Evolutionary conservation across 805 yeast genomes (phyloP), one percentile per base, ranked within the genome.

Genomic region (Sugiyamaella lignohabitans): DNA sequence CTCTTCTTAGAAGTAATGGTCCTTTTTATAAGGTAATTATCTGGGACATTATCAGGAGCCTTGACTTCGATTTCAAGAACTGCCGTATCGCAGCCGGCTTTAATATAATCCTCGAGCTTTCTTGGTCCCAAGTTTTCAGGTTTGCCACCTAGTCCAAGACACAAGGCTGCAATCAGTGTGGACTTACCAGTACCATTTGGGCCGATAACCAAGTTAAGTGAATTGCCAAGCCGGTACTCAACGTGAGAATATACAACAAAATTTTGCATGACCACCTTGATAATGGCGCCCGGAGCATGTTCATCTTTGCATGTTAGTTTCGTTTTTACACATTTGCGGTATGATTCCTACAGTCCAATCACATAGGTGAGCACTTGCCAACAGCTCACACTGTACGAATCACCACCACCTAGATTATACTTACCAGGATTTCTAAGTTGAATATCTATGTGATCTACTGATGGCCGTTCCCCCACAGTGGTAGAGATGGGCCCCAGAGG

Each of bases 121-220:
- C 59, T 77, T 61, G 70, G 83, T 3, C 93, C 94, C 49, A 89
- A 75, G 38, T 79, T 41, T 42, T 56, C 54, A 3, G 54, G 54
- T 20, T 76, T 79, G 1, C 97, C 98, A 1, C 83, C 91, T 16
- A 93, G 67, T 0, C 96, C 95, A 29, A 93, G 70, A 60, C 95
- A 91, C 1, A 91, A 78, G 0, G 96, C 98, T 50, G 96, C 86
- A 3, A 93, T 89, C 57, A 93, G 78, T 0, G 98, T 87, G 34
- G 93, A 82, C 59, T 93, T 93, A 4, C 98, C 98, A 0, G 95
- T 78, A 30, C 99, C 99, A 62, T 93, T 93, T 10, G 97, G 97
- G 0, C 97, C 98, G 45, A 93, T 83, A 48, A 93, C 84, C 82
- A 93, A 79, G 60, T 93, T 93, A 60, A 93, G 71, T 1, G 82